Percentiles rank a stretch among this genome's conserved stretches.
Evolutionary conservation across 257 asterid species (phyloP).

Genomic region (Misopates orontium): DNA sequence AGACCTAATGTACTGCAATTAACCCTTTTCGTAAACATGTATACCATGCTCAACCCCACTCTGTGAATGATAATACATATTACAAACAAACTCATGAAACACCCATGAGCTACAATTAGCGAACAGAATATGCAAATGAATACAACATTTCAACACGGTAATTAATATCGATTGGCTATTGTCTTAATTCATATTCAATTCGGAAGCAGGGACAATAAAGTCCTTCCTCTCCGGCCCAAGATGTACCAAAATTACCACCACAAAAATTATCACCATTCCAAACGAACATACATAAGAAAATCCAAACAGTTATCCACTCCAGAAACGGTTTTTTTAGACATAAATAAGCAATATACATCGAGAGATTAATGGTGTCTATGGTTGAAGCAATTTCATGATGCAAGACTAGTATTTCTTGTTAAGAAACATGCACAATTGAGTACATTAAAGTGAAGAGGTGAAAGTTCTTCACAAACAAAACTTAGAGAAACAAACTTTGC

Average conservation of each 20-base stretch:
- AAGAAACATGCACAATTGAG: not conserved
- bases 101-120: no score
- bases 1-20: no score
- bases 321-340: not conserved
- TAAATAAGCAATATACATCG: not conserved
- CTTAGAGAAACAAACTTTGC: not conserved
- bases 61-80: no score
- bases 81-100: no score
- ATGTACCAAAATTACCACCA: not conserved
- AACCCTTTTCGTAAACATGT: not conserved
- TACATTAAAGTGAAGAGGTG: not conserved
- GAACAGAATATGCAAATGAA: not conserved
- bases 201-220: not conserved
- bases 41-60: no score
- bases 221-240: not conserved
- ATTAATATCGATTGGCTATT: not conserved
- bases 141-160: not conserved
- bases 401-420: not conserved
- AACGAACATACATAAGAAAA: no score
- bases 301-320: not conserved
- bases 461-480: not conserved
- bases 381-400: not conserved
- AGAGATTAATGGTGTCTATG: not conserved
- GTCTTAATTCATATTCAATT: not conserved
- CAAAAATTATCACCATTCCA: not conserved